phyloP scores from a whole-genome alignment of 768 basidiomycete genomes.

The Ramaria sp. region DNA sequence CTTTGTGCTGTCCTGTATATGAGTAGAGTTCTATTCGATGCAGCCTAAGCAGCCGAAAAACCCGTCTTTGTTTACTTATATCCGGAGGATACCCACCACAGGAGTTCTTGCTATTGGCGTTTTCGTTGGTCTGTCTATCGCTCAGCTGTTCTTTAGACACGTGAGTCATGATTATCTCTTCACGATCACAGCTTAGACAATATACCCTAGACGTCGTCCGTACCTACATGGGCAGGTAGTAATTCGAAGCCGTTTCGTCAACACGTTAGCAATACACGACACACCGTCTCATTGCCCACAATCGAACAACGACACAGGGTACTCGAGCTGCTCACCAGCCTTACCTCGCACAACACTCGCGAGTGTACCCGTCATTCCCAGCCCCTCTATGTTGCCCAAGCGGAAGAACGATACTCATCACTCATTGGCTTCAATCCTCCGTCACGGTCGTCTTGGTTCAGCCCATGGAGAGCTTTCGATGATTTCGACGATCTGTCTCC shows the following conservation, averaged over 20 bases:
- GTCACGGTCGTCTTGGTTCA: slow-evolving; percentile 49
- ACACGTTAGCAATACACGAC: not conserved
- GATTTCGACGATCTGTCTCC: slow-evolving; percentile 25
- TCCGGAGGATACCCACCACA: slow-evolving; percentile 36
- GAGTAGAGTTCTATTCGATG: not conserved
- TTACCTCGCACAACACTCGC: slow-evolving; percentile 87
- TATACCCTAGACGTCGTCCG: slow-evolving; percentile 36
- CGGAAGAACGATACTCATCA: slow-evolving; percentile 70
- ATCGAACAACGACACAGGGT: slow-evolving; percentile 77
- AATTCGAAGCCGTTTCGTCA: slow-evolving; percentile 8
- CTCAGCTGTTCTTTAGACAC: slow-evolving; percentile 24
- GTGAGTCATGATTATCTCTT: slow-evolving; percentile 15
- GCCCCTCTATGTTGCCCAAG: slow-evolving; percentile 77
- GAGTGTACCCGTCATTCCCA: slow-evolving; percentile 85
- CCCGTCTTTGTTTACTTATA: not conserved
- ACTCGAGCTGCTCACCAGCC: slow-evolving; percentile 74
- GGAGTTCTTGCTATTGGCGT: slow-evolving; percentile 52
- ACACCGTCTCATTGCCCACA: slow-evolving; percentile 66
- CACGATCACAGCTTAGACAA: slow-evolving; percentile 28
- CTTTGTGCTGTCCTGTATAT: not conserved
- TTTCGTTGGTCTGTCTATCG: slow-evolving; percentile 47
- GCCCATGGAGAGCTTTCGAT: slow-evolving; percentile 27
- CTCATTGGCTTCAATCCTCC: slow-evolving; percentile 71
- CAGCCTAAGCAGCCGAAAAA: not conserved
- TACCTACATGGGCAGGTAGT: slow-evolving; percentile 13